Base-by-base conservation (phyloP, 2,329 filamentous ascomycete species). In the Ophiosphaerella narmari region DNA sequence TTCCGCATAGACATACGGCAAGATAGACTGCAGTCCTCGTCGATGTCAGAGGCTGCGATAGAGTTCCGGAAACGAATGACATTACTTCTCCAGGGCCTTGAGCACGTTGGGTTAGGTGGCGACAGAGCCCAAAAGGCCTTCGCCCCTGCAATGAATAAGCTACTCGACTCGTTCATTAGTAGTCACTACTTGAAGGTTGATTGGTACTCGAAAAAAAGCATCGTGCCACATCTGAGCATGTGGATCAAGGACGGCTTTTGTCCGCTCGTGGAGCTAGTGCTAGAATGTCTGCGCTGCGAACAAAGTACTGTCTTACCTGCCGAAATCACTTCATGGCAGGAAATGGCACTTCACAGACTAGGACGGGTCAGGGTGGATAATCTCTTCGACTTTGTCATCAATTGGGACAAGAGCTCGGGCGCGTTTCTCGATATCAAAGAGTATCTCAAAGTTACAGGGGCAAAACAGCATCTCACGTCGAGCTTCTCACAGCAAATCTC, bases 371-470 rank as follows among this genome's bases (percentile, higher is more conserved):
- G 90, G 37, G 89, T 88, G 39, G 78, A 82, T 7, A 86, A 91
- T 64, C 77, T 94, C 8, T 93, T 91, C 63, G 88, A 92, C 64
- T 91, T 93, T 65, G 86, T 91, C 39, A 80, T 89, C 49, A 79
- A 82, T 48, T 94, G 89, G 89, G 88, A 89, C 4, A 74, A 80
- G 32, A 90, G 87, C 58, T 79, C 82, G 46, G 86, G 86, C 2
- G 90, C 87, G 1, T 80, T 94, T 2, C 82, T 90, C 26, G 90
- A 94, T 65, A 82, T 93, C 55, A 83, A 83, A 53, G 82, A 86
- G 46, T 85, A 87, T 39, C 82, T 90, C 26, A 88, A 84, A 9
- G 86, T 86, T 1, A 81, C 87, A 3, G 82, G 85, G 48, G 82
- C 86, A 31, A 86, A 90, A 43, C 77, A 88, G 16, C 81, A 89